Evolutionary conservation across 2,329 filamentous ascomycete species (phyloP), one percentile per base, ranked within the genome.

Genomic region (Ilyonectria robusta): DNA sequence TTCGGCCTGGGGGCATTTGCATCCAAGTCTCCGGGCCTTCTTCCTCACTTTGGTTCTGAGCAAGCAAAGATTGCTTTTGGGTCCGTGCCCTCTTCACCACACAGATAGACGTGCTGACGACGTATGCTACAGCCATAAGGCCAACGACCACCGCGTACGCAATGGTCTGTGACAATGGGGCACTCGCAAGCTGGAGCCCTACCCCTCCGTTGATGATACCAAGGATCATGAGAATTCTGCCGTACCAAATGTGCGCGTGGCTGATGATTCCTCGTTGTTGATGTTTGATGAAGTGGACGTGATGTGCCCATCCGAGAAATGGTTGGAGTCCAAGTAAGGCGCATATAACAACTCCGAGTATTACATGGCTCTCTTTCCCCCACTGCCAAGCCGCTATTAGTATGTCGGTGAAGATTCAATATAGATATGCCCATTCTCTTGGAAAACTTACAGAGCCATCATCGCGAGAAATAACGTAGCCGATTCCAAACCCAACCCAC

Each of bases 241-340:
- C 90, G 73, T 85, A 89, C 88, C 88, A 92, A 71, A 91, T 86
- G 74, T 92, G 90, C 1, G 81, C 75, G 70, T 90, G 79, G 69
- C 87, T 89, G 68, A 90, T 74, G 46, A 81, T 15, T 6, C 85
- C 85, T 33, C 89, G 87, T 26, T 73, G 47, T 55, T 83, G 78
- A 59, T 84, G 77, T 73, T 82, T 83, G 59, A 83, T 71, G 77
- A 83, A 92, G 74, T 87, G 78, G 40, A 75, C 71, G 77, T 92
- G 89, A 74, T 92, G 90, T 42, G 88, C 63, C 60, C 82, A 82
- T 48, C 90, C 90, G 9, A 91, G 81, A 55, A 86, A 72, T 6
- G 89, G 89, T 77, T 92, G 89, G 58, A 91, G 70, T 40, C 82
- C 81, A 72, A 92, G 80, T 50, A 90, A 79, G 15, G 79, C 79